phyloP scores from a whole-genome alignment of 306 rosid genomes.

The peach (Prunus persica) region Prunus_persica_NCBIv2 NC_034009.1:6816501-6817000 shows the following conservation, averaged over 20 bases:
- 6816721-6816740: conserved; percentile 68
- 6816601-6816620: conserved; percentile 40
- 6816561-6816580: conserved; percentile 23
- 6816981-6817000: conserved; percentile 26
- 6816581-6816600: conserved; percentile 19
- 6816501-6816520: conserved; percentile 28
- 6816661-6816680: conserved; percentile 53
- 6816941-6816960: conserved; percentile 54
- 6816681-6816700: conserved; percentile 58
- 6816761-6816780: conserved; percentile 41
- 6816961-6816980: conserved; percentile 61
- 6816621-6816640: conserved; percentile 50
- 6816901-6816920: conserved; percentile 55
- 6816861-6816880: conserved; percentile 48
- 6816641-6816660: conserved; percentile 35
- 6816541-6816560: conserved; percentile 41
- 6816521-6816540: conserved; percentile 24
- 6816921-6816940: conserved; percentile 44
- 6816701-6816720: conserved; percentile 61
- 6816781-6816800: conserved; percentile 48
- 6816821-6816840: conserved; percentile 16
- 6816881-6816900: conserved; percentile 45
- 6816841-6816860: conserved; percentile 40
- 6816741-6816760: conserved; percentile 62
- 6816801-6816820: conserved; percentile 65